Conservation (phyloP, 768 basidiomycete genomes). For the Coprinopsis cinerea region DNA sequence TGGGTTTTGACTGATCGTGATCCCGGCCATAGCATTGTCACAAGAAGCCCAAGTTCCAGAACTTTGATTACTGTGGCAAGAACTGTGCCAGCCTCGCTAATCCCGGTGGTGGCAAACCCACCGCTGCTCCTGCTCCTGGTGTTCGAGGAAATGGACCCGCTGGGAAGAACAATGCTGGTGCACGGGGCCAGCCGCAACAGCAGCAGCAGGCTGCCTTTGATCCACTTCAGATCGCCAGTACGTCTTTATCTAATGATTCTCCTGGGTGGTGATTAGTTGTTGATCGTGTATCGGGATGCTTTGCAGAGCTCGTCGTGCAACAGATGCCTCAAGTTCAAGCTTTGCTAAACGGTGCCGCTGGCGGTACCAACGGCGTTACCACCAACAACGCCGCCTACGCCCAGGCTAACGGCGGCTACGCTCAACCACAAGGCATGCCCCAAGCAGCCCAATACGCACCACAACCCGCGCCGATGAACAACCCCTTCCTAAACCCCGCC, state of each 20-base stretch:
- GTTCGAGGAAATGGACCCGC: not conserved
- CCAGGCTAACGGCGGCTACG: not conserved
- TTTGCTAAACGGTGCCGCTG: slow-evolving; percentile 18
- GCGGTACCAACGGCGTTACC: slow-evolving; percentile 9
- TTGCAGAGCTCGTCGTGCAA: slow-evolving; percentile 38
- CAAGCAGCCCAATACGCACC: slow-evolving; percentile 17
- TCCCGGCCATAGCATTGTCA: slow-evolving; percentile 40
- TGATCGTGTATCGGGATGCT: not conserved
- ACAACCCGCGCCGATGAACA: slow-evolving; percentile 19
- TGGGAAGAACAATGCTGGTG: slow-evolving; percentile 9
- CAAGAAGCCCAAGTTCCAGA: slow-evolving; percentile 52
- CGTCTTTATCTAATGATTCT: slow-evolving; percentile 11
- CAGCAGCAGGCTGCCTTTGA: slow-evolving; percentile 25
- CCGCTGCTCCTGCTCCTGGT: not conserved
- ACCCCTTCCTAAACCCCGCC: slow-evolving; percentile 26
- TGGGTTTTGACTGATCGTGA: not conserved
- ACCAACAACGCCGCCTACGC: not conserved
- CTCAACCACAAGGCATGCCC: not conserved
- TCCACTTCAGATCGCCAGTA: slow-evolving; percentile 36
- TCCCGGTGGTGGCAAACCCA: slow-evolving; percentile 18
- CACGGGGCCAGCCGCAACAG: slow-evolving; percentile 13
- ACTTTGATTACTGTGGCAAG: slow-evolving; percentile 59
- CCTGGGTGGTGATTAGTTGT: not conserved
- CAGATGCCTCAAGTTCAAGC: slow-evolving; percentile 43
- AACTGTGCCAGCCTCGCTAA: slow-evolving; percentile 50